These are phyloP conservation scores for Fusarium lyarnte DNA, from an alignment of 2,329 filamentous ascomycete genomes.

Conservation along the genomic window DNA sequence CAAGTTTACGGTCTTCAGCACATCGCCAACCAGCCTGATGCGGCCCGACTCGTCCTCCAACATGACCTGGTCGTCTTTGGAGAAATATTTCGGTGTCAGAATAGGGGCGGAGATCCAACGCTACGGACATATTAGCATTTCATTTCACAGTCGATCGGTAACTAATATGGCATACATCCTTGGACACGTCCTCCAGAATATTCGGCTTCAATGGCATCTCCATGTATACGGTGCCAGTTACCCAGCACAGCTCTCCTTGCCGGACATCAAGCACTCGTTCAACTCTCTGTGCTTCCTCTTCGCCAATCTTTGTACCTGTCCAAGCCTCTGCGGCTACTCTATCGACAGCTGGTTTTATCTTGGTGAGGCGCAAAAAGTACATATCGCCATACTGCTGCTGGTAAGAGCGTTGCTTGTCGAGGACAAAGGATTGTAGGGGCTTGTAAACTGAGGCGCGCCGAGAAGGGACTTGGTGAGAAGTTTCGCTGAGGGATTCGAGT, in stretches of 20 bases:
- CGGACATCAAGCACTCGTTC: constrained; percentile 94
- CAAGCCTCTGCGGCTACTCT: constrained; percentile 78
- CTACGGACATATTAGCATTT: constrained; percentile 53
- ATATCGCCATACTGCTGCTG: constrained; percentile 97
- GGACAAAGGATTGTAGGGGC: constrained; percentile 76
- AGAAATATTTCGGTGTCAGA: constrained; percentile 79
- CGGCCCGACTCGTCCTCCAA: constrained; percentile 96
- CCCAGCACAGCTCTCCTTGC: constrained; percentile 95
- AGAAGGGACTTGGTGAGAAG: constrained; percentile 54
- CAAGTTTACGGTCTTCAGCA: constrained; percentile 74
- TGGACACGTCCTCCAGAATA: constrained; percentile 92
- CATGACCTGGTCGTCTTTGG: constrained; percentile 77
- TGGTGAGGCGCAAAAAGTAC: constrained; percentile 91
- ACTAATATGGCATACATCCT: constrained; percentile 70
- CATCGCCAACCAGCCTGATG: constrained; percentile 77
- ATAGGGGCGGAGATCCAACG: constrained; percentile 90
- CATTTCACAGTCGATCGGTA: neutral
- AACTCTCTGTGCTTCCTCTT: constrained; percentile 77
- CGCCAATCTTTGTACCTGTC: constrained; percentile 80
- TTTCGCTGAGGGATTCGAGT: constrained; percentile 39
- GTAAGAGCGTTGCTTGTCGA: constrained; percentile 79
- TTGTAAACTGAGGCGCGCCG: constrained; percentile 72
- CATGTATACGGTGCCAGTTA: constrained; percentile 95
- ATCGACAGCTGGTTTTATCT: constrained; percentile 86
- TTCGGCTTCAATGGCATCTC: constrained; percentile 97